Conservation (phyloP, 202 grass and related monocot genomes). For the Carex arenaria region DNA sequence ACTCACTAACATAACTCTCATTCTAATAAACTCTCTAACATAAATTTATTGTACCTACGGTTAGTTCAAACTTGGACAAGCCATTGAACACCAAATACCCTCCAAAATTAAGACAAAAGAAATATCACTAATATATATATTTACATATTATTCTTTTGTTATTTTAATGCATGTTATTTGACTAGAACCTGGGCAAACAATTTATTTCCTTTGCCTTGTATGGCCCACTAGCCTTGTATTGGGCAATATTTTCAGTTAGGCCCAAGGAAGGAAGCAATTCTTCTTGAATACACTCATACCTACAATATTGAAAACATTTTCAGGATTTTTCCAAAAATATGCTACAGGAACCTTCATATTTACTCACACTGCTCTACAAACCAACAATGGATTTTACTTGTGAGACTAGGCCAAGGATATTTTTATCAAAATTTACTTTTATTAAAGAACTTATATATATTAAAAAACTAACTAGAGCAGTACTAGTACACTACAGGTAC, state of each 20-base stretch:
- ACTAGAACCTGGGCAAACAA: background rate
- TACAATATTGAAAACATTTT: conserved; percentile 9
- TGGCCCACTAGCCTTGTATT: conserved; percentile 26
- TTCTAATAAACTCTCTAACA: background rate
- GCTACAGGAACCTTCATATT: background rate
- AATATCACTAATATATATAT: background rate
- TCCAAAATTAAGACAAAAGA: background rate
- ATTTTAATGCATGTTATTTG: background rate
- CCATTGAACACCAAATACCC: background rate
- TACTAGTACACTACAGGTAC: too few relatives aligned
- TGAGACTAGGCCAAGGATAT: background rate
- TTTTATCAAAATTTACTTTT: background rate
- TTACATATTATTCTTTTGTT: background rate
- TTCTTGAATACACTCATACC: conserved; percentile 50
- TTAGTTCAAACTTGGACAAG: background rate
- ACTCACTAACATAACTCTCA: background rate
- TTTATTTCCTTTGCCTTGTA: conserved; percentile 32
- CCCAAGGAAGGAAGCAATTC: conserved; percentile 52
- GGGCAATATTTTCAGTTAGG: conserved; percentile 21
- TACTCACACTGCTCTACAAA: background rate
- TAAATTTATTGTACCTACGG: background rate
- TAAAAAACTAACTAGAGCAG: too few relatives aligned
- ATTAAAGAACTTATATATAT: background rate
- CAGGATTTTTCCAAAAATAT: background rate
- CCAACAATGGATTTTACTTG: background rate